Base-by-base conservation (phyloP, 2,329 filamentous ascomycete genomes). In the Metarhizium brunneum region DNA sequence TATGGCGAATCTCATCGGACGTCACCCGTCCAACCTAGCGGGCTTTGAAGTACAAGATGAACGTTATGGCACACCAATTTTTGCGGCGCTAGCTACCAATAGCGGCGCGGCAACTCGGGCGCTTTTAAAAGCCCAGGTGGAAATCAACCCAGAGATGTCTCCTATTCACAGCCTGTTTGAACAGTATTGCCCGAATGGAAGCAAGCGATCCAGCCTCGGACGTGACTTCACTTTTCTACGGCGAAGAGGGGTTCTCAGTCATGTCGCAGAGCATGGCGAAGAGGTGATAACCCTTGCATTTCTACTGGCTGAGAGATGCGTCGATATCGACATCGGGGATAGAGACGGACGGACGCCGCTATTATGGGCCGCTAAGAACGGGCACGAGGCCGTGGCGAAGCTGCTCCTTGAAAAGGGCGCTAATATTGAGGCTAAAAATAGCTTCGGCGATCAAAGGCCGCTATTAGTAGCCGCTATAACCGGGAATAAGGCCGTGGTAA, bases 201-300 rank as follows among this genome's bases (percentile, higher is more conserved):
- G 10, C 32, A 50, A 20, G 4, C 1, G n/a, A 20, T 0, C 48
- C 14, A 11, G 40, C 13, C 18, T 55, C 47, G 38, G 53, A 36
- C 50, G 42, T 2, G 18, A 52, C 30, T 56, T 56, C 42, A 52
- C 8, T 20, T 56, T 58, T 32, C 38, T 32, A 52, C 47, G 38
- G 40, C 3, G 36, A 40, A 30, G 38, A 50, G 14, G 13, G 6
- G n/a, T 54, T 36, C 25, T 52, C 36, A 56, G 42, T 29, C 35
- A 54, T 45, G 10, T 58, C 32, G 38, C 52, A 45, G 51, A 53
- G 78, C 82, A 50, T 81, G 70, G 59, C 75, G 81, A 45, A 87
- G 84, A 84, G 84, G 84, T 52, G 78, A 18, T 32, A 1, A 29
- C 20, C 5, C 14, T 16, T 16, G 13, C 42, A 16, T 45, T 45